Evolutionary conservation across 257 asterid genomes (phyloP).

Genomic region (Plectranthus barbatus): DNA sequence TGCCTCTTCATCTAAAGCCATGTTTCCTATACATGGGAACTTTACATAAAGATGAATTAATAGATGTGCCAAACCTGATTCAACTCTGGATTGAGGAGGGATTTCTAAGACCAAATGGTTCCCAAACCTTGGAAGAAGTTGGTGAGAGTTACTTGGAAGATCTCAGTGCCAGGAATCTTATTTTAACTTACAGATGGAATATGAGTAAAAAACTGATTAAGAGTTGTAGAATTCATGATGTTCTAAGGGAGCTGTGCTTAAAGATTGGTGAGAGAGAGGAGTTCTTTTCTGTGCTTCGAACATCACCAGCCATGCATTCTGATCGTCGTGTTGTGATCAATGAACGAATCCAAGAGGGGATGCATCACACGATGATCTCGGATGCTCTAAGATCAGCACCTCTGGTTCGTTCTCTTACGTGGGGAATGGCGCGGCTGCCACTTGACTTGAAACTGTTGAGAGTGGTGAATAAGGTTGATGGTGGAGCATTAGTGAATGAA

Average conservation of each 20-base stretch:
- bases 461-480: background rate
- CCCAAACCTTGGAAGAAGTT: background rate
- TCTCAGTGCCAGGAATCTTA: background rate
- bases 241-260: background rate
- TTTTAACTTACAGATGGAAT: no score
- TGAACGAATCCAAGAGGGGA: no score
- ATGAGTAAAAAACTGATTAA: no score
- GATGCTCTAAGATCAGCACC: background rate
- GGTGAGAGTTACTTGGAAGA: background rate
- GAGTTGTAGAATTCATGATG: background rate
- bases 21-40: background rate
- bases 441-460: background rate
- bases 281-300: background rate
- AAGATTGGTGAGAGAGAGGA: background rate
- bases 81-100: background rate
- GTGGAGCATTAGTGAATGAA: no score
- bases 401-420: background rate
- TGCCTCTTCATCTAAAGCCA: background rate
- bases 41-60: background rate
- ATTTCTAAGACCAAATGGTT: background rate
- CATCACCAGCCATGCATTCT: background rate
- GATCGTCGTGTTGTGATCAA: background rate
- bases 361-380: no score
- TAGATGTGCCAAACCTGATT: background rate
- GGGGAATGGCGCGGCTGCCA: background rate